Base-by-base conservation (phyloP, 768 basidiomycete genomes). In the Mycena floridula region DNA sequence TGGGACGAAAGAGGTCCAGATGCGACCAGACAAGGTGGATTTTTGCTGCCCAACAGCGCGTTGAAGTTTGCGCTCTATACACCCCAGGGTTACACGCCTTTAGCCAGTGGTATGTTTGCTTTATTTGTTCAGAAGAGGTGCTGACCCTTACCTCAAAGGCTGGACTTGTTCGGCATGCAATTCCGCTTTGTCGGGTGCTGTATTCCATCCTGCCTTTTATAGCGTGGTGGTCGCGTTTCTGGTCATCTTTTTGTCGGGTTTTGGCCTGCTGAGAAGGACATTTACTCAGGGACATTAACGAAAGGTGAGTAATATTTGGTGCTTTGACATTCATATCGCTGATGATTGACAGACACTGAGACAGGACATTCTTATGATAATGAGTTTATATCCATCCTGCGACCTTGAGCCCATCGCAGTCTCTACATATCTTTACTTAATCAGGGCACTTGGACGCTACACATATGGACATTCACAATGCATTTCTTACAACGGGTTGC, bases 51-150 rank as follows among this genome's bases (percentile, higher is more conserved):
- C 36, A 87, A 89, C 56, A 74, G 73, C 32, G 78, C 73, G 1
- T 66, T 90, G 38, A 69, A 77, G 55, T 95, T 96, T 68, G 90
- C 89, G 35, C 63, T 96, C 55, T 96, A 94, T 56, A 80, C 81
- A 0, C 89, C 91, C 0, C 76, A 77, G 53, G 18, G 72, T 12
- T 90, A 91, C 59, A 88, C 83, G 1, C 72, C 80, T 5, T 57
- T 90, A 7, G 59, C 72, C 11, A 72, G 77, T 67, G 72, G 73
- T 72, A 38, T 52, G 69, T 58, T 25, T 11, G 32, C 15, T 27
- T 49, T 37, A 47, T 39, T 16, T 25, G 12, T 35, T 12, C 30
- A 5, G 37, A 30, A 30, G 15, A 39, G 32, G 24, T 24, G 18
- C 27, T 20, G 22, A 26, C 13, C 24, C 15, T 15, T 30, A 24